Percentiles rank a stretch among this genome's conserved stretches.
phyloP scores from a whole-genome alignment of 2,329 filamentous ascomycete species.

The Neonectria faginata region DNA sequence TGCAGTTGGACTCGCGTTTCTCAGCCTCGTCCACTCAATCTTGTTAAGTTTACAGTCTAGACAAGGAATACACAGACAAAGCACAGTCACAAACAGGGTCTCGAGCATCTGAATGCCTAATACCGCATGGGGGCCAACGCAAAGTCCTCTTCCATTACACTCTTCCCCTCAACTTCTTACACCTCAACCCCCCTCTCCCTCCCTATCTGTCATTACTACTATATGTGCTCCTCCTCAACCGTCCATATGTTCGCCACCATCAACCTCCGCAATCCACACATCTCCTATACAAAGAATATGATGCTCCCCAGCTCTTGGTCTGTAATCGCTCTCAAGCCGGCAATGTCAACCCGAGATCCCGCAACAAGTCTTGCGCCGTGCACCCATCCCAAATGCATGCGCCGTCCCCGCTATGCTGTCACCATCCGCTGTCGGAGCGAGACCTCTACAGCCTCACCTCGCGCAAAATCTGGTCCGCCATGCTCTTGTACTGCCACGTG shows the following conservation, averaged over 20 bases:
- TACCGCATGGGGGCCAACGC: conserved; percentile 9
- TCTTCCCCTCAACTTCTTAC: conserved; percentile 30
- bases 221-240: conserved; percentile 35
- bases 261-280: conserved; percentile 23
- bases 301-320: conserved; percentile 28
- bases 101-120: not conserved
- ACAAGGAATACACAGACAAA: too few relatives aligned
- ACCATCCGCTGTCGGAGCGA: conserved; percentile 1
- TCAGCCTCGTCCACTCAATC: too few relatives aligned
- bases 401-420: conserved; percentile 15
- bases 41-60: too few relatives aligned
- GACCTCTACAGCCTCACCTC: conserved; percentile 78
- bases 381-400: conserved; percentile 34
- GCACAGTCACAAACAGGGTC: not conserved
- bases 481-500: conserved; percentile 98
- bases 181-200: conserved; percentile 8
- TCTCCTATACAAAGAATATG: conserved; percentile 40
- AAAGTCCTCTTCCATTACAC: conserved; percentile 40
- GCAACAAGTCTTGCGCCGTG: conserved; percentile 24
- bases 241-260: conserved; percentile 36
- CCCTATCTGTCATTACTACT: conserved; percentile 44
- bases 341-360: conserved; percentile 24
- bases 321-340: conserved; percentile 21
- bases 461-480: conserved; percentile 94
- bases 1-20: too few relatives aligned